phyloP scores from a whole-genome alignment of 1,139 yeast genomes.

The Taiozyma sp. region DNA sequence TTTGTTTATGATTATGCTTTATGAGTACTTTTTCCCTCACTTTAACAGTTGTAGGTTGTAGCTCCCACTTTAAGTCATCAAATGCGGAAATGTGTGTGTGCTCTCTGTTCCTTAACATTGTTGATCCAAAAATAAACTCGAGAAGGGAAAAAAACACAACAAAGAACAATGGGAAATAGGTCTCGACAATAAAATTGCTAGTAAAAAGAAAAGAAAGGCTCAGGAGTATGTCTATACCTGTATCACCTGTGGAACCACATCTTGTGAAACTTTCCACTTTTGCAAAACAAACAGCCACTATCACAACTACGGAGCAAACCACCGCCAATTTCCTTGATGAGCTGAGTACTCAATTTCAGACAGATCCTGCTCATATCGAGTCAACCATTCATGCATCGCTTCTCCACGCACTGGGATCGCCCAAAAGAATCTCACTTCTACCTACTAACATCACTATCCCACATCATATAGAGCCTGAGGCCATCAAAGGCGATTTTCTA shows the following conservation, averaged over 20 bases:
- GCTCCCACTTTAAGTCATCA: neutral
- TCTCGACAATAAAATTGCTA: no score
- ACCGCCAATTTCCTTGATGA: neutral
- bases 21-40: no score
- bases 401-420: neutral
- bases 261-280: neutral
- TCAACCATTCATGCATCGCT: constrained; percentile 1
- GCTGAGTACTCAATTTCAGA: neutral
- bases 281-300: neutral
- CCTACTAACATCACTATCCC: constrained; percentile 1
- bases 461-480: neutral
- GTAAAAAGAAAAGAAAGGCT: no score
- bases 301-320: neutral
- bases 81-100: neutral
- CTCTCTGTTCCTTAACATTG: neutral
- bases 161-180: no score
- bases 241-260: neutral
- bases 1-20: neutral
- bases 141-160: neutral
- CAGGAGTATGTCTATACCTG: neutral
- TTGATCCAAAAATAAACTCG: neutral
- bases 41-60: no score
- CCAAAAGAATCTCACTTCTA: constrained; percentile 5
- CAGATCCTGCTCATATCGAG: neutral
- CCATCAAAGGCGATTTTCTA: constrained; percentile 2